Evolutionary conservation across 2,329 filamentous ascomycete species (phyloP), one percentile per base, ranked within the genome.

Genomic region (Colletotrichum navitas): DNA sequence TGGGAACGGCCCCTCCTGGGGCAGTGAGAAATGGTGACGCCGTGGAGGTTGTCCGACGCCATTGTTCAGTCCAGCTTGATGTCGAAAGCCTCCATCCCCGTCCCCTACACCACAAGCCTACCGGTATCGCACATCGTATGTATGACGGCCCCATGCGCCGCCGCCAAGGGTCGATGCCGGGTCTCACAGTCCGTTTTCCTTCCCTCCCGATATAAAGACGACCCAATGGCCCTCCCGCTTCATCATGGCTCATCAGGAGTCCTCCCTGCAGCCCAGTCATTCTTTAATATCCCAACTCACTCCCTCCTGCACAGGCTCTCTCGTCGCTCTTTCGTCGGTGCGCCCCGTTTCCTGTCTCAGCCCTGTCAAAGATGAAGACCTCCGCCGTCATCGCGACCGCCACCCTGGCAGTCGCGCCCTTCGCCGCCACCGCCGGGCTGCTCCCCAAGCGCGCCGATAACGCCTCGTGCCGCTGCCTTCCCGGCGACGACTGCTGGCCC

Each of bases 401-500:
- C 14, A 62, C 67, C 47, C 49, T 71, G 21, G 70, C 58, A 34
- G 67, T 58, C 49, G 67, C 52, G 49, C 66, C 70, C 49, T 61
- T 72, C 49, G 66, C 55, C 49, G 58, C 70, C 49, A 51, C 70
- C 34, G 61, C 70, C 14, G 66, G 55, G 5, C 52, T 69, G 26
- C 69, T 72, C 52, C 70, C 56, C 41, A 71, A 71, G 62, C 70
- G 67, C 55, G 70, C 54, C 34, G 61, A 59, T 12, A 56, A 66
- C 32, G 49, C 61, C 14, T 59, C 59, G 32, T 87, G 85, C 75
- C 81, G 81, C 16, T 85, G 82, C 77, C 81, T 86, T 49, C 88
- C 89, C 0, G 84, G 83, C 21, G 86, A 90, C 67, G n/a, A 73
- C 1, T 84, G 82, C 75, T 92, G 89, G 88, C 89, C 89, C 0